phyloP scores from a whole-genome alignment of 352 stramenopile species.

The Globisporangium paroecandrum region DNA sequence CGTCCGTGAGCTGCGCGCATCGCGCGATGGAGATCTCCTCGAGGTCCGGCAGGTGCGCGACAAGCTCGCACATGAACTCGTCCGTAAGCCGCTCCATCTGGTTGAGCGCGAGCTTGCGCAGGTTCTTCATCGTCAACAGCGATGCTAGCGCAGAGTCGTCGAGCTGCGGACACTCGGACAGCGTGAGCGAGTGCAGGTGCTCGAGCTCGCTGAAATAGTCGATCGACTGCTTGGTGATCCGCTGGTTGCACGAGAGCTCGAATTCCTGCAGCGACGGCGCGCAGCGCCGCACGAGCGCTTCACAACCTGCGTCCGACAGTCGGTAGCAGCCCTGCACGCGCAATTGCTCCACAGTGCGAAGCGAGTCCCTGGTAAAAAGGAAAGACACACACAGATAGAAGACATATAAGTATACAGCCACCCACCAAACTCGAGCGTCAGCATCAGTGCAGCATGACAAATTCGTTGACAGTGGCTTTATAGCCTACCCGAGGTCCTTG shows the following conservation, averaged over 20 bases:
- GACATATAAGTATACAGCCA: slow-evolving; percentile 4
- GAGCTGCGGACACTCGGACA: slow-evolving; percentile 79
- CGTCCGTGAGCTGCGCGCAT: slow-evolving; percentile 66
- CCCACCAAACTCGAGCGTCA: neutral
- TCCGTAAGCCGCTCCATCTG: slow-evolving; percentile 77
- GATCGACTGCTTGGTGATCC: slow-evolving; percentile 72
- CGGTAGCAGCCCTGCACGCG: slow-evolving; percentile 75
- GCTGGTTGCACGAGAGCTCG: slow-evolving; percentile 81
- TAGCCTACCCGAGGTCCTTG: slow-evolving; percentile 46
- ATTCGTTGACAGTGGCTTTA: neutral
- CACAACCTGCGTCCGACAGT: slow-evolving; percentile 60
- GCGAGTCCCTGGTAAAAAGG: slow-evolving; percentile 30
- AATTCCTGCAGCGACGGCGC: slow-evolving; percentile 69
- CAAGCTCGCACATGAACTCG: slow-evolving; percentile 48
- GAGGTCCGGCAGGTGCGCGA: slow-evolving; percentile 37
- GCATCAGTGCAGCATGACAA: neutral
- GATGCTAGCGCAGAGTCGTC: slow-evolving; percentile 54
- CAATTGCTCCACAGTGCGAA: slow-evolving; percentile 64
- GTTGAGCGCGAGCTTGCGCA: slow-evolving; percentile 67
- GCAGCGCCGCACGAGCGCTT: slow-evolving; percentile 63
- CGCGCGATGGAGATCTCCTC: slow-evolving; percentile 69
- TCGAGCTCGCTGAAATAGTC: slow-evolving; percentile 69
- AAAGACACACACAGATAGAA: neutral
- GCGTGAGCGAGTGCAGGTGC: slow-evolving; percentile 55
- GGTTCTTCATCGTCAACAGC: slow-evolving; percentile 54